phyloP scores from a whole-genome alignment of 257 asterid species.

The Verbascum thapsus region DNA sequence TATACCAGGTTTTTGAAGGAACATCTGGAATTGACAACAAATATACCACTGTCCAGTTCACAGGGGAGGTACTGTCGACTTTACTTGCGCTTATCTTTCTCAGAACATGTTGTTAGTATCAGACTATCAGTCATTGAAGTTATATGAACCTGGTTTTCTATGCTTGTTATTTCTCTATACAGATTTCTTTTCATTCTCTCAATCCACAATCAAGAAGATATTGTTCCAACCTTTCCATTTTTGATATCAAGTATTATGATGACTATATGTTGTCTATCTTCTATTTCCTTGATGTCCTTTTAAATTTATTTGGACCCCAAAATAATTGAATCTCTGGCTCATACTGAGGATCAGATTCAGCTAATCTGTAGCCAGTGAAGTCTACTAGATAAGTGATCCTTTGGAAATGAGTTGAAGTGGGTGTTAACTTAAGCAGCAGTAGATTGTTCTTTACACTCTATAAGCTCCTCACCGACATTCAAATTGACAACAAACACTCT shows the following conservation, averaged over 20 bases:
- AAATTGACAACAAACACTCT: background rate
- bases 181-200: background rate
- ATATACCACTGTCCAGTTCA: slow-evolving; percentile 92
- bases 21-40: slow-evolving; percentile 93
- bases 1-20: slow-evolving; percentile 82
- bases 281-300: slow-evolving; percentile 9
- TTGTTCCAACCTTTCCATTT: background rate
- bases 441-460: slow-evolving; percentile 11
- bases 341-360: background rate
- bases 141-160: background rate
- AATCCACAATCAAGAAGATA: background rate
- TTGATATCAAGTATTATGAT: background rate
- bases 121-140: slow-evolving; percentile 1
- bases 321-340: background rate
- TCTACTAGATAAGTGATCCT: background rate
- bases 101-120: background rate
- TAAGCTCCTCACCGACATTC: slow-evolving; percentile 8
- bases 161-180: background rate
- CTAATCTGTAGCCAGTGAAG: background rate
- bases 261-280: background rate
- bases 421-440: background rate
- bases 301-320: background rate
- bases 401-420: background rate
- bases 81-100: slow-evolving; percentile 14
- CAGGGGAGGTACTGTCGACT: slow-evolving; percentile 74